These are phyloP conservation scores for Lophium mytilinum DNA, from an alignment of 495 filamentous ascomycete species.

Conservation along the genomic window DNA sequence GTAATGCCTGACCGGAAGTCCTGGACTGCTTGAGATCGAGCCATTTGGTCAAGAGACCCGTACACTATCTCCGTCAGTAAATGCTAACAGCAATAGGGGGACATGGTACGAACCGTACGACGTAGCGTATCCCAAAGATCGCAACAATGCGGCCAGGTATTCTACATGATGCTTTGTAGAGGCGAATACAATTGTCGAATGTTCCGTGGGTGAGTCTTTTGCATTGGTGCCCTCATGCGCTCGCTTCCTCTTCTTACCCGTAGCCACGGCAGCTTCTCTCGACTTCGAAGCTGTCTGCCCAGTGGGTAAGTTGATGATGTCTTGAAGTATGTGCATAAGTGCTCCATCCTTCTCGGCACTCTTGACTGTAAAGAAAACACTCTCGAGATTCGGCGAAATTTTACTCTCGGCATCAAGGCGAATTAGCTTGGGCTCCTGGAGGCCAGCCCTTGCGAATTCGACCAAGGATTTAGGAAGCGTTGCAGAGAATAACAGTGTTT, in stretches of 20 bases:
- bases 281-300: constrained; percentile 48
- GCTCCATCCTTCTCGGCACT: constrained; percentile 88
- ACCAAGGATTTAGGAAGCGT: constrained; percentile 88
- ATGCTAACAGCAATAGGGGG: not conserved
- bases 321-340: constrained; percentile 76
- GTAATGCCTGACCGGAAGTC: constrained; percentile 76
- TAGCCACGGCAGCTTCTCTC: constrained; percentile 28
- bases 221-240: constrained; percentile 37
- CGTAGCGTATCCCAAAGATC: constrained; percentile 69
- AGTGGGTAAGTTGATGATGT: constrained; percentile 87
- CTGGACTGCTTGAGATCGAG: constrained; percentile 81
- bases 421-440: constrained; percentile 81
- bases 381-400: constrained; percentile 86
- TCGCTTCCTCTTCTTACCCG: constrained; percentile 44
- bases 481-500: constrained; percentile 90
- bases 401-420: constrained; percentile 91
- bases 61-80: constrained; percentile 45
- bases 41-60: constrained; percentile 86
- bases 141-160: constrained; percentile 68
- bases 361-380: constrained; percentile 88
- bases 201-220: constrained; percentile 55
- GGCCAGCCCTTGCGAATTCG: constrained; percentile 87
- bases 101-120: constrained; percentile 48
- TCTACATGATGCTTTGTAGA: constrained; percentile 99
- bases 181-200: constrained; percentile 89